Conservation (phyloP, 202 grass and related monocot species). For the Bolboschoenoplectus hybrid region DNA sequence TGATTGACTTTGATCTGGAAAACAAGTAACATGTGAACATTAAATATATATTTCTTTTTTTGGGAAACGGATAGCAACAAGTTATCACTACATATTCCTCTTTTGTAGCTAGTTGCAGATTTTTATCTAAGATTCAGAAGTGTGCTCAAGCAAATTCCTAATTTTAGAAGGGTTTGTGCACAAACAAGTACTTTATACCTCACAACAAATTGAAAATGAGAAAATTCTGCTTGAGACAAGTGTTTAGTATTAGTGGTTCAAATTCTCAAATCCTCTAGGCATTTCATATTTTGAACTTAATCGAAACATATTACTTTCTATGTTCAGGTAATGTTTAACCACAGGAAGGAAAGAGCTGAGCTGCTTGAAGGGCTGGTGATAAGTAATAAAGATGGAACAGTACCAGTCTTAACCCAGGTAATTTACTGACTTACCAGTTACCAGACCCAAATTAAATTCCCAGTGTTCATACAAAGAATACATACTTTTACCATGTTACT, state of each 20-base stretch:
- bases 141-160: background rate
- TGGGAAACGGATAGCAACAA: background rate
- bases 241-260: background rate
- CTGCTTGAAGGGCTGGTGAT: slow-evolving; percentile 84
- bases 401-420: slow-evolving; percentile 73
- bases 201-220: background rate
- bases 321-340: slow-evolving; percentile 82
- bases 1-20: slow-evolving; percentile 17
- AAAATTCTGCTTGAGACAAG: background rate
- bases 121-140: background rate
- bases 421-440: background rate
- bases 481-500: background rate
- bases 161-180: background rate
- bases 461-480: background rate
- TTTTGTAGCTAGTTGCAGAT: background rate
- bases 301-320: background rate
- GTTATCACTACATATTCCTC: background rate
- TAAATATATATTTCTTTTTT: background rate
- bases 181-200: background rate
- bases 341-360: slow-evolving; percentile 88
- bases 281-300: background rate
- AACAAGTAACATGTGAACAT: background rate
- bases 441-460: background rate
- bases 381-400: slow-evolving; percentile 77
- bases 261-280: background rate